These are phyloP conservation scores for Vigna unguiculata DNA, from an alignment of 306 rosid genomes.

Conservation along the genomic window DNA sequence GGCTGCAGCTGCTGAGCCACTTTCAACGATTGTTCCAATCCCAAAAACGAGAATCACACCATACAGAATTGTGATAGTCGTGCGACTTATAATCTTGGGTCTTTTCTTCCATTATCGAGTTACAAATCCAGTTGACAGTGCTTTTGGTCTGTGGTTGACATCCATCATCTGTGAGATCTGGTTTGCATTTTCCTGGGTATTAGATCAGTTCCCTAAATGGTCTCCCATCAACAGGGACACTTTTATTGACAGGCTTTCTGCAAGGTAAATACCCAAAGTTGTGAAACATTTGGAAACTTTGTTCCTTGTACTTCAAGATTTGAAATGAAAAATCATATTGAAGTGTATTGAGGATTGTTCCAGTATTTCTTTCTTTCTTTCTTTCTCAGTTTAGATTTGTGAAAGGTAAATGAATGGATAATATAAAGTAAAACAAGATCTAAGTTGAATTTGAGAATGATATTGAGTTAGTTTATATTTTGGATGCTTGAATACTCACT, in stretches of 20 bases:
- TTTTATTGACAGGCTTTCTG: constrained; percentile 70
- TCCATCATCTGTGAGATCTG: constrained; percentile 96
- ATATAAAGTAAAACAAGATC: constrained; percentile 1
- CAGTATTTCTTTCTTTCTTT: constrained; percentile 28
- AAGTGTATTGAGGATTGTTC: constrained; percentile 10
- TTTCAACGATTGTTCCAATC: constrained; percentile 71
- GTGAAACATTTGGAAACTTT: constrained; percentile 6
- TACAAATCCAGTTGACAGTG: constrained; percentile 93
- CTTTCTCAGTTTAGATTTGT: background rate
- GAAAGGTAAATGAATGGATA: constrained; percentile 31
- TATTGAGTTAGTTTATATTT: constrained; percentile 33
- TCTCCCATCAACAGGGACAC: constrained; percentile 82
- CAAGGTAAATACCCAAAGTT: constrained; percentile 64
- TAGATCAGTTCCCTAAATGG: constrained; percentile 99
- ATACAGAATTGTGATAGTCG: constrained; percentile 69
- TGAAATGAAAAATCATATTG: constrained; percentile 23
- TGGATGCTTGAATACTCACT: constrained; percentile 38
- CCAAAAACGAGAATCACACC: constrained; percentile 71
- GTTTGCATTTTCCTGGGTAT: constrained; percentile 96
- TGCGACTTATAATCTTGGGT: constrained; percentile 74
- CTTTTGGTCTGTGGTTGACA: constrained; percentile 95
- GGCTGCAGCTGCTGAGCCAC: constrained; percentile 63
- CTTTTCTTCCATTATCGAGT: constrained; percentile 96
- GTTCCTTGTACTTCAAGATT: constrained; percentile 42
- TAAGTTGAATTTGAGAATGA: constrained; percentile 23